These are phyloP conservation scores for Hymenoscyphus fructigenus DNA, from an alignment of 2,329 filamentous ascomycete species.

Conservation along the genomic window DNA sequence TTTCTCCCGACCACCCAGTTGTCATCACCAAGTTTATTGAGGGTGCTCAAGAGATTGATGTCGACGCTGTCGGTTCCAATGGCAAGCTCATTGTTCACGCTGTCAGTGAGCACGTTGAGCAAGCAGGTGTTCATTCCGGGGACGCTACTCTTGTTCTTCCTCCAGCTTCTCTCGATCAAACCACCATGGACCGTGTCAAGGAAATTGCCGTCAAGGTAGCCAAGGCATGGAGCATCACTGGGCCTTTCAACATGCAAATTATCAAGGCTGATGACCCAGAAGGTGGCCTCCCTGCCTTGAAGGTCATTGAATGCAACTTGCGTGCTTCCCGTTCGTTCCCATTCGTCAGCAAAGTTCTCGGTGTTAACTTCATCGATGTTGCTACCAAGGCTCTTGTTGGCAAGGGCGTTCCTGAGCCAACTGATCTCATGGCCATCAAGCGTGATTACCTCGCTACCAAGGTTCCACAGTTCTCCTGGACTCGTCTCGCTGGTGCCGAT, in stretches of 20 bases:
- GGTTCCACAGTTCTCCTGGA: slow-evolving; percentile 99
- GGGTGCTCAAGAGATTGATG: slow-evolving; percentile 92
- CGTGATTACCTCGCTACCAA: slow-evolving; percentile 95
- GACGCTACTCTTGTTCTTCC: slow-evolving; percentile 94
- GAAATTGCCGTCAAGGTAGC: slow-evolving; percentile 95
- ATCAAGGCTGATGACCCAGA: slow-evolving; percentile 84
- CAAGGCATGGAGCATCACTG: slow-evolving; percentile 94
- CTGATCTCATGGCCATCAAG: slow-evolving; percentile 85
- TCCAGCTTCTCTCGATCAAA: slow-evolving; percentile 74
- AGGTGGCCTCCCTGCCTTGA: slow-evolving; percentile 73
- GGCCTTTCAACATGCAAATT: slow-evolving; percentile 99
- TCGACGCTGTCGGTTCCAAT: slow-evolving; percentile 85
- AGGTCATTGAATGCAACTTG: slow-evolving; percentile 98
- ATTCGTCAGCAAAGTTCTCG: slow-evolving; percentile 95
- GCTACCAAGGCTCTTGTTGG: slow-evolving; percentile 90
- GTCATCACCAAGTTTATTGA: slow-evolving; percentile 99
- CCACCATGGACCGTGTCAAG: slow-evolving; percentile 83
- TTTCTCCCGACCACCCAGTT: slow-evolving; percentile 94
- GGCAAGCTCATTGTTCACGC: slow-evolving; percentile 89
- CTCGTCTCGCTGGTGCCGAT: slow-evolving; percentile 92
- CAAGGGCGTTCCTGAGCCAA: slow-evolving; percentile 78
- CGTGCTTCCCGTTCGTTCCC: slow-evolving; percentile 97
- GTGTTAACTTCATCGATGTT: slow-evolving; percentile 93
- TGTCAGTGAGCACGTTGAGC: slow-evolving; percentile 92
- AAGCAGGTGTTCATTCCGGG: slow-evolving; percentile 96